A percentile compares a stretch with the other conserved stretches of the same genome.
These are phyloP conservation scores for Xylaria arbuscula DNA, from an alignment of 2,329 filamentous ascomycete genomes.

Conservation along the genomic window DNA sequence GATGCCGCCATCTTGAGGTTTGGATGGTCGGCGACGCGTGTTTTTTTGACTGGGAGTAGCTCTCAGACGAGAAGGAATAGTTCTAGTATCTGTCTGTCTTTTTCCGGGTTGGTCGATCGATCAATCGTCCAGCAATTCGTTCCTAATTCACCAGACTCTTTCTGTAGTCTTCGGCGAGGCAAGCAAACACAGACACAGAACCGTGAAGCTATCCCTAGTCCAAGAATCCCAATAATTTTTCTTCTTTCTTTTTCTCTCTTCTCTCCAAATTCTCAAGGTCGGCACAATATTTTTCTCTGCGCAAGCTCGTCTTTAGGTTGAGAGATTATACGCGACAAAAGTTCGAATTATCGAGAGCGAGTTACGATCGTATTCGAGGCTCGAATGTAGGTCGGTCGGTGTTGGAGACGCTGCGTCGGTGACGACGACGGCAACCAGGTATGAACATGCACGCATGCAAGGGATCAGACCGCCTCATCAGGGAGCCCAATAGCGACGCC, in stretches of 20 bases:
- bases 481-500: conserved; percentile 27
- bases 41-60: background rate
- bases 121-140: background rate
- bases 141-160: background rate
- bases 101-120: background rate
- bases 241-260: background rate
- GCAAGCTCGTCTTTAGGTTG: background rate
- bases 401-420: background rate
- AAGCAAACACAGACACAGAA: background rate
- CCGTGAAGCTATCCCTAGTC: background rate
- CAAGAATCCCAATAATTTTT: background rate
- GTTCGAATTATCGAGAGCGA: background rate
- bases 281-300: background rate
- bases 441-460: conserved; percentile 10
- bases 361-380: background rate
- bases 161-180: background rate
- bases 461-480: conserved; percentile 18
- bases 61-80: background rate
- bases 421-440: conserved; percentile 1
- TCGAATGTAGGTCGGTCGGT: conserved; percentile 21
- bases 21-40: background rate
- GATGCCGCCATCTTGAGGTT: conserved; percentile 50
- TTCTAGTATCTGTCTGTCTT: background rate
- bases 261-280: background rate
- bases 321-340: background rate